phyloP scores from a whole-genome alignment of 2,329 filamentous ascomycete genomes.

The Aspergillus sp. region DNA sequence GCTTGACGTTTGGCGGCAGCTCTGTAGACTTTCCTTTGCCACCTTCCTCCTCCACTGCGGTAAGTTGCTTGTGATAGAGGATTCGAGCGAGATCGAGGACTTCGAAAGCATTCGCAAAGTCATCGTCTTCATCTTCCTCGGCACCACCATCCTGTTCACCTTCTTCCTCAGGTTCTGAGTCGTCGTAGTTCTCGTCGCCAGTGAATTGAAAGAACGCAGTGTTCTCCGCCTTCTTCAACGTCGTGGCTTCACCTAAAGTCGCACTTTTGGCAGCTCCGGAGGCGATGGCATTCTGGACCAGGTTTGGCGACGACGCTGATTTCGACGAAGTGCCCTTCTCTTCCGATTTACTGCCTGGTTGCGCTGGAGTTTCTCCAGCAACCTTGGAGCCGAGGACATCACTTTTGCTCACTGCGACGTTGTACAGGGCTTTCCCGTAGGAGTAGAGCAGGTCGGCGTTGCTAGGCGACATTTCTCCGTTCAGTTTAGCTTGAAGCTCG shows the following conservation, averaged over 20 bases:
- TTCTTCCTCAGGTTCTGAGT: conserved; percentile 61
- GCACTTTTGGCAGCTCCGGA: conserved; percentile 17
- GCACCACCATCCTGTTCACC: conserved; percentile 45
- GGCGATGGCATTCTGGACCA: conserved; percentile 27
- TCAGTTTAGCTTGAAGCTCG: conserved; percentile 83
- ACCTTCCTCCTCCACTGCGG: conserved; percentile 44
- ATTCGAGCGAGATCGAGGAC: conserved; percentile 62
- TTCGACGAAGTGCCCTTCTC: conserved; percentile 32
- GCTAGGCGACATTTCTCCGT: conserved; percentile 84
- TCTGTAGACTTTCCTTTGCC: conserved; percentile 50
- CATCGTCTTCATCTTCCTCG: conserved; percentile 61
- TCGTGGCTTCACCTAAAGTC: conserved; percentile 13
- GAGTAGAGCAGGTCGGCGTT: conserved; percentile 94
- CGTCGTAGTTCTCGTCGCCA: conserved; percentile 90
- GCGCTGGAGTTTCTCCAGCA: conserved; percentile 56
- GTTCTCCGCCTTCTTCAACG: conserved; percentile 19
- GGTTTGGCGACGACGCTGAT: conserved; percentile 14
- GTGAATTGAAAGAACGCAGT: conserved; percentile 85
- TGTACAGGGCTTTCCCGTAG: conserved; percentile 91
- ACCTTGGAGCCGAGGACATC: conserved; percentile 88
- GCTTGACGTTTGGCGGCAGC: conserved; percentile 44
- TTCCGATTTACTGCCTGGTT: conserved; percentile 47
- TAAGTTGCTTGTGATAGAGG: conserved; percentile 56
- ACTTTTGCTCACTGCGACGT: conserved; percentile 89
- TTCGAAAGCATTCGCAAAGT: conserved; percentile 63